phyloP scores from a whole-genome alignment of 495 filamentous ascomycete species.

The Penicilliopsis zonata region DNA sequence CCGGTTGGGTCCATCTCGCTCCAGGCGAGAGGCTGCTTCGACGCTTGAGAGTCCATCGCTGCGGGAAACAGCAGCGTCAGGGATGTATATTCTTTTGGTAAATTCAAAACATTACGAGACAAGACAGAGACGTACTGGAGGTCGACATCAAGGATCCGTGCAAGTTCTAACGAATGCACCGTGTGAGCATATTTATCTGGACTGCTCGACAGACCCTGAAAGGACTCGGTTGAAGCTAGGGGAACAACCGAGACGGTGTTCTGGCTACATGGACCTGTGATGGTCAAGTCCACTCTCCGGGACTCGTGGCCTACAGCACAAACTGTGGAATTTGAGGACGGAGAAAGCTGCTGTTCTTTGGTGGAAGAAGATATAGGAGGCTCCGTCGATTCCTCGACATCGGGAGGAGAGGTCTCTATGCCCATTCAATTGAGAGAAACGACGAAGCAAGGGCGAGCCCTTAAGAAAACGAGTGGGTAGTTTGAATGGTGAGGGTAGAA shows the following conservation, averaged over 20 bases:
- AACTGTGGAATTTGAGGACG: conserved; percentile 9
- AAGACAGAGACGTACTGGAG: conserved; percentile 12
- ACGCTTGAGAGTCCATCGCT: conserved; percentile 42
- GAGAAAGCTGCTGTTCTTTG: conserved; percentile 10
- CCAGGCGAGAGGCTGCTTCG: conserved; percentile 42
- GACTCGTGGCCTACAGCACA: conserved; percentile 9
- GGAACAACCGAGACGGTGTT: neutral
- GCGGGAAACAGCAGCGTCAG: too few relatives aligned
- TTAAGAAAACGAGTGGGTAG: neutral
- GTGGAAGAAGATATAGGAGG: conserved; percentile 31
- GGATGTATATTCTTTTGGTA: too few relatives aligned
- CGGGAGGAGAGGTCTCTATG: conserved; percentile 22
- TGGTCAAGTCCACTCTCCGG: conserved; percentile 2
- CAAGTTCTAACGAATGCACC: conserved; percentile 14
- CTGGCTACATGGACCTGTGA: neutral
- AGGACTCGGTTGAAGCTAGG: conserved; percentile 1
- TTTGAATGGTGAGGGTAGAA: neutral
- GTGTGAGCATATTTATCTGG: conserved; percentile 14
- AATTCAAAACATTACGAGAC: neutral
- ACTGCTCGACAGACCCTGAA: neutral
- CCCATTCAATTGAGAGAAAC: conserved; percentile 27
- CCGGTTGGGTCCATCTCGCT: conserved; percentile 47
- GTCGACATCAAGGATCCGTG: conserved; percentile 15
- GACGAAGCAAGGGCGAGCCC: conserved; percentile 1
- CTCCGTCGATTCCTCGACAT: conserved; percentile 35